A percentile compares a stretch with the other conserved stretches of the same genome.
These are phyloP conservation scores for Borovskyia barvae DNA, from an alignment of 208 protist genomes.

Conservation along the genomic window DNA sequence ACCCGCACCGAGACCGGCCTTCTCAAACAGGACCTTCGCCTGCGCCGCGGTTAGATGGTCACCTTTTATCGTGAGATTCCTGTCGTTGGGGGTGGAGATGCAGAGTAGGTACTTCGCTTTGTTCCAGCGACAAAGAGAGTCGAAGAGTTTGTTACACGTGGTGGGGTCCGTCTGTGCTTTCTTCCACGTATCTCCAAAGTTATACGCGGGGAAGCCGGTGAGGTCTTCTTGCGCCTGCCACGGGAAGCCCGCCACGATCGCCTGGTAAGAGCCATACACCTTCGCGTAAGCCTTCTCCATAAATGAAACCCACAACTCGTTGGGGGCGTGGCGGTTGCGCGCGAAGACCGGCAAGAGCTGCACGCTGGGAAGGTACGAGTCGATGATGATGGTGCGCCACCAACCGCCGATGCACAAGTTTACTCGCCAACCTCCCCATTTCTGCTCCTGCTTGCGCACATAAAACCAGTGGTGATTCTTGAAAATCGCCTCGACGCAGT, in stretches of 20 bases:
- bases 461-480: conserved; percentile 37
- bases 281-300: conserved; percentile 89
- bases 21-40: conserved; percentile 37
- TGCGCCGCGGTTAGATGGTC: conserved; percentile 14
- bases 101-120: conserved; percentile 57
- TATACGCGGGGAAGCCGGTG: conserved; percentile 51
- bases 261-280: conserved; percentile 68
- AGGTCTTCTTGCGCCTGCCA: conserved; percentile 66
- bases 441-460: conserved; percentile 38
- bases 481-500: conserved; percentile 44
- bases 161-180: conserved; percentile 31
- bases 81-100: conserved; percentile 44
- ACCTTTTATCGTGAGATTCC: conserved; percentile 29
- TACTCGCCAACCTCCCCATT: conserved; percentile 50
- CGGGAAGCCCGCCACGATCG: conserved; percentile 57
- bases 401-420: conserved; percentile 61
- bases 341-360: conserved; percentile 45
- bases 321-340: conserved; percentile 42
- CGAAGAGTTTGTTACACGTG: conserved; percentile 39
- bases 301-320: conserved; percentile 74
- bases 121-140: conserved; percentile 35
- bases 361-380: conserved; percentile 61
- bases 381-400: conserved; percentile 67
- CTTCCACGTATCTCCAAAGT: conserved; percentile 48
- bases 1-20: conserved; percentile 44